phyloP scores from a whole-genome alignment of 2,329 filamentous ascomycete species.

The Microcyclospora tardicrescens region DNA sequence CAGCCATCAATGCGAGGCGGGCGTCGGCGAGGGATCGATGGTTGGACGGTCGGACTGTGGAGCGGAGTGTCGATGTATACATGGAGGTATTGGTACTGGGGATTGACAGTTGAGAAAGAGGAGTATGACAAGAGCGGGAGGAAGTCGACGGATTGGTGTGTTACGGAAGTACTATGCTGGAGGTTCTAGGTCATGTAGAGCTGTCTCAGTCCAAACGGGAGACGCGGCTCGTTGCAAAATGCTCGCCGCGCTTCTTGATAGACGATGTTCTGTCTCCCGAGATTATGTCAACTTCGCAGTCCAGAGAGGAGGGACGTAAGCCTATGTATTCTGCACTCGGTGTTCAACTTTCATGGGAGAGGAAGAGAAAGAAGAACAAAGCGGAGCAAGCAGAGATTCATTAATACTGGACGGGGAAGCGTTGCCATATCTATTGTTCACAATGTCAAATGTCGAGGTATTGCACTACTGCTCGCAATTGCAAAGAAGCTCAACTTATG shows the following conservation, averaged over 20 bases:
- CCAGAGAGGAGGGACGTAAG: constrained; percentile 8
- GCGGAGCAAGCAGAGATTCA: neutral
- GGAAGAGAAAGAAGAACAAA: constrained; percentile 5
- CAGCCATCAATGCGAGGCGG: constrained; percentile 27
- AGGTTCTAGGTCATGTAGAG: too few species aligned
- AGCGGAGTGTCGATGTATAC: too few species aligned
- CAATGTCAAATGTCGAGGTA: too few species aligned
- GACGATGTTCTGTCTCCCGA: constrained; percentile 34
- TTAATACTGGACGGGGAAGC: too few species aligned
- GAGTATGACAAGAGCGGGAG: too few species aligned
- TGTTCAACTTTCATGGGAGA: constrained; percentile 41
- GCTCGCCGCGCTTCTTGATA: constrained; percentile 24
- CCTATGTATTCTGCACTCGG: constrained; percentile 30
- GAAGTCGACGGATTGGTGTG: too few species aligned
- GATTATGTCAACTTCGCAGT: constrained; percentile 40
- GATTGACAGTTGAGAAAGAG: too few species aligned
- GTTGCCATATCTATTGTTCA: too few species aligned
- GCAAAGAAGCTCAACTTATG: too few species aligned
- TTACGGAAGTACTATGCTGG: too few species aligned
- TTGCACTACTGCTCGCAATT: too few species aligned
- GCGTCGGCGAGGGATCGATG: constrained; percentile 14
- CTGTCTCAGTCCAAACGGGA: constrained; percentile 17
- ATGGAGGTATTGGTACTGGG: too few species aligned
- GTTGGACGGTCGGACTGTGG: constrained; percentile 9
- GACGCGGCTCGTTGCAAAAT: constrained; percentile 11